These are phyloP conservation scores for Trametopsis cervina DNA, from an alignment of 768 basidiomycete genomes.

Conservation along the genomic window DNA sequence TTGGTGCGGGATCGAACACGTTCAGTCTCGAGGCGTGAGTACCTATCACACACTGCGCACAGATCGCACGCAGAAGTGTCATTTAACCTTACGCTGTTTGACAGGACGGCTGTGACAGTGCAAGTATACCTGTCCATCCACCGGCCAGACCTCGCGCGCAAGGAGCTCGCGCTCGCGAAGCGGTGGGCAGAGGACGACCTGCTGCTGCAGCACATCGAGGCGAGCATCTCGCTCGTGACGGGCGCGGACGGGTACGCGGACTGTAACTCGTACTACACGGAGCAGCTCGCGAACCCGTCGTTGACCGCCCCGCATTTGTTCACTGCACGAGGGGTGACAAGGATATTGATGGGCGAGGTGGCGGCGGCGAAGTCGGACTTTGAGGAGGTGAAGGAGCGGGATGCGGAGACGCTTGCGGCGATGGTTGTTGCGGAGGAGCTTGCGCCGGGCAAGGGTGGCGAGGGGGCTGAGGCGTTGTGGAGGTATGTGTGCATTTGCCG, in stretches of 20 bases:
- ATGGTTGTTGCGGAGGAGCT: conserved; percentile 58
- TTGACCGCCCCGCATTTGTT: conserved; percentile 67
- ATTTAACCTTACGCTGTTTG: background rate
- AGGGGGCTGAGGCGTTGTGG: conserved; percentile 68
- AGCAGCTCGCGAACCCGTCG: conserved; percentile 78
- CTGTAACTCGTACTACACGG: conserved; percentile 63
- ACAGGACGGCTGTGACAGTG: conserved; percentile 74
- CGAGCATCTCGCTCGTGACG: conserved; percentile 68
- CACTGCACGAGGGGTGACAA: conserved; percentile 72
- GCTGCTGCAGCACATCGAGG: conserved; percentile 84
- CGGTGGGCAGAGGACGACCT: conserved; percentile 86
- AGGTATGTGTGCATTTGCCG: conserved; percentile 37
- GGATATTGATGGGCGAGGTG: conserved; percentile 71
- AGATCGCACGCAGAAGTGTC: background rate
- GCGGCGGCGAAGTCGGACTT: conserved; percentile 74
- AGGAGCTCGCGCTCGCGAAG: conserved; percentile 78
- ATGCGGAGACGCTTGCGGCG: conserved; percentile 65
- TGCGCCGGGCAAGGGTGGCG: conserved; percentile 44
- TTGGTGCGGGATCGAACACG: conserved; percentile 58
- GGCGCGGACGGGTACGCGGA: conserved; percentile 61
- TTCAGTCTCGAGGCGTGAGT: conserved; percentile 86
- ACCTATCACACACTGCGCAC: conserved; percentile 3
- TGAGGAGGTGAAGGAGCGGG: conserved; percentile 56
- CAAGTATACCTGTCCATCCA: conserved; percentile 90
- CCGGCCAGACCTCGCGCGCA: conserved; percentile 80